These are phyloP conservation scores for Cydonia oblonga DNA, from an alignment of 331 rosid species.

Conservation along the genomic window DNA sequence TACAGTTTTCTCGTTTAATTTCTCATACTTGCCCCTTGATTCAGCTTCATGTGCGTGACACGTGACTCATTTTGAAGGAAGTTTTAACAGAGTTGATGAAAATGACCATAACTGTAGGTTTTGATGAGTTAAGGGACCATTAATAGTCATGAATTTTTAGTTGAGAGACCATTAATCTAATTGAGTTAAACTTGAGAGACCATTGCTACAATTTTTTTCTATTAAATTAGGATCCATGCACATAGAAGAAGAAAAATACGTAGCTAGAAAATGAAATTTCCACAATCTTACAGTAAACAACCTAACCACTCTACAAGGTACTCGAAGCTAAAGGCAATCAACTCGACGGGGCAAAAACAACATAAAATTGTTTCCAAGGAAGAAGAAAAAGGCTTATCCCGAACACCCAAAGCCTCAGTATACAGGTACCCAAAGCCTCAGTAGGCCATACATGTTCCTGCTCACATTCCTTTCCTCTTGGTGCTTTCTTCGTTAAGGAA, in stretches of 20 bases:
- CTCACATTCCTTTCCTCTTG: neutral
- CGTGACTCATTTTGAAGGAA: too few species aligned
- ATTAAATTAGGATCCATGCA: neutral
- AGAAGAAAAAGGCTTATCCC: neutral
- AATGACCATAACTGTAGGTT: too few species aligned
- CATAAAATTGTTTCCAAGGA: neutral
- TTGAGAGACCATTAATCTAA: too few species aligned
- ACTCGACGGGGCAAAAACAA: neutral
- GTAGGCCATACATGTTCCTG: neutral
- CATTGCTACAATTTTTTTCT: too few species aligned
- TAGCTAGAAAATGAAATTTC: neutral
- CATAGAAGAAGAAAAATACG: neutral
- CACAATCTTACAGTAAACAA: neutral
- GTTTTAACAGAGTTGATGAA: too few species aligned
- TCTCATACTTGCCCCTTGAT: too few species aligned
- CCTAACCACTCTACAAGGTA: neutral
- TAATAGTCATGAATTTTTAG: too few species aligned
- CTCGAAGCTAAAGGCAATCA: neutral
- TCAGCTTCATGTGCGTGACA: too few species aligned
- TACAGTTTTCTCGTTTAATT: too few species aligned
- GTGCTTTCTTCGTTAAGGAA: neutral
- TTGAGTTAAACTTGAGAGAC: too few species aligned
- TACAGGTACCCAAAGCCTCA: neutral
- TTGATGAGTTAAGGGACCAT: too few species aligned
- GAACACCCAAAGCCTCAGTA: neutral